Conservation (phyloP, 345 rosid genomes). For the Bruguiera sexangula region DNA sequence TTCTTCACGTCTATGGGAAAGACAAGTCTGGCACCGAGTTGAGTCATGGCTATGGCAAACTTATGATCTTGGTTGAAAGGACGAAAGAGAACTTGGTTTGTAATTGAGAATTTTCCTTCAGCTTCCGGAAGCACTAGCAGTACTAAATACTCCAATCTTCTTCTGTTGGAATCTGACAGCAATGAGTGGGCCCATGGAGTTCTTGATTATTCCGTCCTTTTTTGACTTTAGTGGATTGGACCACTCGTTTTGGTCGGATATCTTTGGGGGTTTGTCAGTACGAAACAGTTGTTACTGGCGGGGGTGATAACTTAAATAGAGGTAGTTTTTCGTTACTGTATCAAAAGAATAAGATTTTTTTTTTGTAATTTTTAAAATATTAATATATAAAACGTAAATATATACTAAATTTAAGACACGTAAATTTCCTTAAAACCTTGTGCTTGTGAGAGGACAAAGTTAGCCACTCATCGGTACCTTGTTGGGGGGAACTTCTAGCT, state of each 20-base stretch:
- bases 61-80: background rate
- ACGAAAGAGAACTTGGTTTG: background rate
- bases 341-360: too few relatives aligned
- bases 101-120: background rate
- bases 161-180: constrained; percentile 12
- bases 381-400: too few relatives aligned
- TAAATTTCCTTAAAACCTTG: too few relatives aligned
- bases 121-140: background rate
- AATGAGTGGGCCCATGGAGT: constrained; percentile 5
- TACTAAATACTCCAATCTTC: constrained; percentile 6
- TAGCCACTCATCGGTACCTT: too few relatives aligned
- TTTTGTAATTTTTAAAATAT: too few relatives aligned
- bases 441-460: too few relatives aligned
- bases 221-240: constrained; percentile 6
- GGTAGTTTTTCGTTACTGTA: too few relatives aligned
- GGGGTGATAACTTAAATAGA: too few relatives aligned
- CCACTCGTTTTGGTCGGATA: constrained; percentile 13
- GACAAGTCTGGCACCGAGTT: constrained; percentile 35
- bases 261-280: background rate
- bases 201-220: background rate
- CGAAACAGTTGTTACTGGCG: too few relatives aligned
- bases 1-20: constrained; percentile 57
- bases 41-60: constrained; percentile 20
- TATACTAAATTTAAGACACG: too few relatives aligned
- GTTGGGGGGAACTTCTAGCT: constrained; percentile 10